These are phyloP conservation scores for Cytospora mali DNA, from an alignment of 2,329 filamentous ascomycete genomes.

Conservation along the genomic window DNA sequence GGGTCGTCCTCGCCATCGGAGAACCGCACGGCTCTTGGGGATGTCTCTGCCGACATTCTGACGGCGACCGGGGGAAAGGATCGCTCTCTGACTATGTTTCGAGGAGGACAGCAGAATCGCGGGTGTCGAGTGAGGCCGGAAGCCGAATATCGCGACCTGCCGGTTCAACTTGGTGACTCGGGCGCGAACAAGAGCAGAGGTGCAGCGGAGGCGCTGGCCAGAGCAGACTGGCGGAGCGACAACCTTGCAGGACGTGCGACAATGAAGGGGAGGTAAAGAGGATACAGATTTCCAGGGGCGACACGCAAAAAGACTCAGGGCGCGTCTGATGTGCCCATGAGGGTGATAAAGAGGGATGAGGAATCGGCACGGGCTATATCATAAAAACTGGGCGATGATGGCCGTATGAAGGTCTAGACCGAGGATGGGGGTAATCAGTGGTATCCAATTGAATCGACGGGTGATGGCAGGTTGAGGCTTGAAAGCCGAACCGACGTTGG, in stretches of 20 bases:
- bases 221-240: not conserved
- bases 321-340: conserved; percentile 18
- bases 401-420: conserved; percentile 21
- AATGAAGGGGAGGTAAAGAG: not conserved
- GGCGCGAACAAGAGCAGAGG: not conserved
- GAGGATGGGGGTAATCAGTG: conserved; percentile 10
- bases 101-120: not conserved
- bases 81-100: not conserved
- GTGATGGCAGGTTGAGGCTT: conserved; percentile 25
- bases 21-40: conserved; percentile 60
- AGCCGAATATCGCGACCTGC: not conserved
- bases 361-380: conserved; percentile 18
- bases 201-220: not conserved
- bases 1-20: conserved; percentile 52
- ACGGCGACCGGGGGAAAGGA: not conserved
- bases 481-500: conserved; percentile 4
- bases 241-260: not conserved
- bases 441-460: conserved; percentile 23
- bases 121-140: not conserved
- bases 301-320: conserved; percentile 18
- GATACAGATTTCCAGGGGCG: not conserved
- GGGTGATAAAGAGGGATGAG: conserved; percentile 1
- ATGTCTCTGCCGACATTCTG: conserved; percentile 49
- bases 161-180: not conserved
- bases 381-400: conserved; percentile 19